Base-by-base conservation (phyloP, 495 filamentous ascomycete species). In the Neurospora sp. region DNA sequence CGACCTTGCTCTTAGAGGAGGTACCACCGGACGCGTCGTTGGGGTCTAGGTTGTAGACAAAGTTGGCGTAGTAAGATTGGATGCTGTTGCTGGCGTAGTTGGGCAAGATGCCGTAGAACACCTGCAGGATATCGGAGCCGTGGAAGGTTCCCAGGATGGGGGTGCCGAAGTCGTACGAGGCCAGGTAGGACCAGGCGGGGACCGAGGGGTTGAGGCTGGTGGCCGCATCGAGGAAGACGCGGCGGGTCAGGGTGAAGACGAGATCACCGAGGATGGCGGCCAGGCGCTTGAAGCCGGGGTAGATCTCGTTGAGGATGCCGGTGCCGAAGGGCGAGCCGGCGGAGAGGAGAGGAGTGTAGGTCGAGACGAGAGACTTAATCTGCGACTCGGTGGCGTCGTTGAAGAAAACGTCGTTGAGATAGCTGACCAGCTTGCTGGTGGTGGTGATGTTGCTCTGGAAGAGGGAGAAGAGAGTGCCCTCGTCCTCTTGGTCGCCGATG, bases 101-200 rank as follows among this genome's bases (percentile, higher is more conserved):
- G 14, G 89, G 86, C 38, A 86, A 76, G 40, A 90, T 79, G 1
- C 88, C 89, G 74, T 88, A 89, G 73, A 92, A 92, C 0, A 92
- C 87, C 77, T 90, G 90, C 12, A 90, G 72, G 8, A 93, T 74
- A 74, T 94, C 92, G 16, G 83, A 86, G 27, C 83, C 90, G 80
- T 94, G 92, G 82, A 91, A 92, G 0, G 91, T 93, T 12, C 92
- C 92, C 0, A 93, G 76, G 66, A 93, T 83, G 0, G 92, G 90
- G 0, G 89, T 90, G 20, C 90, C 90, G 74, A 88, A 88, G 82
- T 90, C 81, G 80, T 92, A 93, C 8, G 88, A 87, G 2, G 88
- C 78, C 0, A 93, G 85, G 80, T 94, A 94, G 2, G 90, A 92
- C 91, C 91, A 94, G 16, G 81, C 81, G 0, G 87, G 87, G 3